A percentile compares a stretch with the other conserved stretches of the same genome.
Evolutionary conservation across 2,329 filamentous ascomycete genomes (phyloP).

Genomic region (Aspergillus sp.): DNA sequence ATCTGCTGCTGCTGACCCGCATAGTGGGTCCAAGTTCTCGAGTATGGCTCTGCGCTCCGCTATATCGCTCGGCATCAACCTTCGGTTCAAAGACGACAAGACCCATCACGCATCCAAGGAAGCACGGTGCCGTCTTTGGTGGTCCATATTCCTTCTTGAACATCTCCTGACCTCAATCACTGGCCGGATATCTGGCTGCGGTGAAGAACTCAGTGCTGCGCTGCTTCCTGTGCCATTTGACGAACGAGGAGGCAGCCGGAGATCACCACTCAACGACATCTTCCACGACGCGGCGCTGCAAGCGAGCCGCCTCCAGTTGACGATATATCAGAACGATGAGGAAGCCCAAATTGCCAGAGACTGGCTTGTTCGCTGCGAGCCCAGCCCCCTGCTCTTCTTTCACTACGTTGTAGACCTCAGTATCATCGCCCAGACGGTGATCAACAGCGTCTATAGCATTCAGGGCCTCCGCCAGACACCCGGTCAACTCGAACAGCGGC

Average conservation of each 20-base stretch:
- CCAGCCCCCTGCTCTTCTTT: conserved; percentile 43
- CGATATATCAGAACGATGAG: conserved; percentile 32
- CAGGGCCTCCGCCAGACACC: conserved; percentile 37
- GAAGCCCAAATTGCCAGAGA: conserved; percentile 15
- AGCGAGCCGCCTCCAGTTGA: conserved; percentile 30
- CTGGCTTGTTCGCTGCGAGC: conserved; percentile 31
- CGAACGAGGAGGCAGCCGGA: conserved; percentile 38
- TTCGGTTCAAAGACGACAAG: conserved; percentile 42
- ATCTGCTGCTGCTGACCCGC: background rate
- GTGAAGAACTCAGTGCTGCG: conserved; percentile 43
- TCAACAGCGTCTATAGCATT: conserved; percentile 46
- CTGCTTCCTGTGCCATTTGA: conserved; percentile 43
- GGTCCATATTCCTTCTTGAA: conserved; percentile 48
- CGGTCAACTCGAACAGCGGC: conserved; percentile 37
- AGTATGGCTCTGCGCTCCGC: conserved; percentile 47
- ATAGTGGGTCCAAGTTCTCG: conserved; percentile 46
- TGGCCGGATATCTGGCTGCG: conserved; percentile 45
- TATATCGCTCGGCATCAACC: conserved; percentile 47
- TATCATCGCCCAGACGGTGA: conserved; percentile 42
- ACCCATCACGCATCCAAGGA: conserved; percentile 45
- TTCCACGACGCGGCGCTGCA: conserved; percentile 29
- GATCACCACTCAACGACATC: conserved; percentile 30
- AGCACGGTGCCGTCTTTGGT: conserved; percentile 48
- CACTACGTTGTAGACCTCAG: conserved; percentile 42
- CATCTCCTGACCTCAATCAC: conserved; percentile 48